phyloP scores from a whole-genome alignment of 108 stramenopile species.

The Cyclotella cryptica region DNA sequence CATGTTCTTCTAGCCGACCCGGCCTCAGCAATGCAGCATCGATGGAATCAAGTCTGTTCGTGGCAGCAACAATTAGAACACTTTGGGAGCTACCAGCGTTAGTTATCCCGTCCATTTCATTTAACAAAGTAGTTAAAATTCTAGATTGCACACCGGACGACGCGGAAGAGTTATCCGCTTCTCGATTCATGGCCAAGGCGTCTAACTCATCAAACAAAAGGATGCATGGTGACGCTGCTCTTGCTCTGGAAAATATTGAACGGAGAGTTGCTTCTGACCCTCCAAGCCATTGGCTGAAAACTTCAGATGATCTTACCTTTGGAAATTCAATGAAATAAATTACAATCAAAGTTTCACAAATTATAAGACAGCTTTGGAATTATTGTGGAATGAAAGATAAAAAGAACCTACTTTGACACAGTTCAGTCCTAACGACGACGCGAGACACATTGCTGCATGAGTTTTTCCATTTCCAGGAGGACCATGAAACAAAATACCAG shows the following conservation, averaged over 20 bases:
- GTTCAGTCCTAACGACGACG: conserved; percentile 71
- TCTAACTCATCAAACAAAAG: conserved; percentile 99
- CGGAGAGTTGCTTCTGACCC: conserved; percentile 94
- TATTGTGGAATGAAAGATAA: conserved; percentile 9
- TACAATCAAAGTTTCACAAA: neutral
- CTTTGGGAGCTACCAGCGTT: conserved; percentile 60
- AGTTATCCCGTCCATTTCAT: conserved; percentile 85
- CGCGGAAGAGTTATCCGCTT: conserved; percentile 72
- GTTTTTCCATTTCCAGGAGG: conserved; percentile 82
- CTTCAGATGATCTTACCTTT: conserved; percentile 83
- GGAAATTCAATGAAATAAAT: conserved; percentile 7
- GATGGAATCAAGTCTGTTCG: conserved; percentile 70
- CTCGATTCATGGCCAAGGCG: conserved; percentile 88
- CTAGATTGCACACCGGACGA: conserved; percentile 64
- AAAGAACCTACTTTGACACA: conserved; percentile 56
- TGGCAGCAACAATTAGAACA: conserved; percentile 69
- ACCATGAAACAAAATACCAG: conserved; percentile 85
- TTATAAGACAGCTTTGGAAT: neutral
- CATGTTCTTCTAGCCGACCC: conserved; percentile 62
- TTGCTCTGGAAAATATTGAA: conserved; percentile 83
- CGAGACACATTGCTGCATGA: conserved; percentile 73
- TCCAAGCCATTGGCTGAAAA: conserved; percentile 97
- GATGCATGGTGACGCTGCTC: conserved; percentile 92
- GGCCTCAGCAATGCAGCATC: conserved; percentile 71
- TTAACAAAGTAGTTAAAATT: conserved; percentile 79